These are phyloP conservation scores for Acidiella bohemica DNA, from an alignment of 495 filamentous ascomycete species.

Conservation along the genomic window DNA sequence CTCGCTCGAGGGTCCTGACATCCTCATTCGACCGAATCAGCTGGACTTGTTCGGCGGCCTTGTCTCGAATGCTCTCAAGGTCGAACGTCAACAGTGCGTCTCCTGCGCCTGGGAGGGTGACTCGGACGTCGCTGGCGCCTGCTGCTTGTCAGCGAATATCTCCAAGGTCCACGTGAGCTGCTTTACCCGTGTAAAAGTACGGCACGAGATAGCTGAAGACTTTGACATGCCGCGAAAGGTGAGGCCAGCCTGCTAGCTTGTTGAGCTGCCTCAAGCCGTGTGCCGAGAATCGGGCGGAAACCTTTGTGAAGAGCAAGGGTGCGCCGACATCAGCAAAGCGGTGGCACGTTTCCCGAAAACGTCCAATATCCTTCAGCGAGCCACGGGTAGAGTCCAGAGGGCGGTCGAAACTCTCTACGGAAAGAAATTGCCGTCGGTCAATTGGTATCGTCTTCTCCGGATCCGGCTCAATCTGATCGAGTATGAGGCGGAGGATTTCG, in stretches of 20 bases:
- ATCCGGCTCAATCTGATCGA: slow-evolving; percentile 39
- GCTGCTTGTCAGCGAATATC: not conserved
- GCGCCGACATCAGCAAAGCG: slow-evolving; percentile 49
- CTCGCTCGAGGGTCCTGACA: slow-evolving; percentile 37
- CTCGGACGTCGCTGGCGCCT: not conserved
- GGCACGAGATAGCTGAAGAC: slow-evolving; percentile 62
- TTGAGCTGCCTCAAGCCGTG: slow-evolving; percentile 45
- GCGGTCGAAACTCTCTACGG: slow-evolving; percentile 41
- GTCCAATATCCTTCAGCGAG: slow-evolving; percentile 33
- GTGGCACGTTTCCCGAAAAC: slow-evolving; percentile 47
- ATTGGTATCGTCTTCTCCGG: slow-evolving; percentile 34
- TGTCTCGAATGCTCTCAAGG: slow-evolving; percentile 28
- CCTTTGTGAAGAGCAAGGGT: slow-evolving; percentile 44
- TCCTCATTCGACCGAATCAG: slow-evolving; percentile 33
- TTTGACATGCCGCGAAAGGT: slow-evolving; percentile 48
- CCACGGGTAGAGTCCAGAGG: slow-evolving; percentile 32
- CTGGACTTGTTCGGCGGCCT: slow-evolving; percentile 32
- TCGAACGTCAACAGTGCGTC: slow-evolving; percentile 21
- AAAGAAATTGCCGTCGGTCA: slow-evolving; percentile 39
- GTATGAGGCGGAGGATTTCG: slow-evolving; percentile 48
- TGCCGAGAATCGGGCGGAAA: slow-evolving; percentile 46
- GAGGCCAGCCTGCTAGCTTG: slow-evolving; percentile 32
- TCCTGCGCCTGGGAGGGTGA: not conserved
- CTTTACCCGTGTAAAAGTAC: slow-evolving; percentile 48
- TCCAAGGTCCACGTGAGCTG: too few species aligned